Evolutionary conservation across 129 eudicot genomes (phyloP), one percentile per base, ranked within the genome.

Genomic region (Mikania micrantha): DNA sequence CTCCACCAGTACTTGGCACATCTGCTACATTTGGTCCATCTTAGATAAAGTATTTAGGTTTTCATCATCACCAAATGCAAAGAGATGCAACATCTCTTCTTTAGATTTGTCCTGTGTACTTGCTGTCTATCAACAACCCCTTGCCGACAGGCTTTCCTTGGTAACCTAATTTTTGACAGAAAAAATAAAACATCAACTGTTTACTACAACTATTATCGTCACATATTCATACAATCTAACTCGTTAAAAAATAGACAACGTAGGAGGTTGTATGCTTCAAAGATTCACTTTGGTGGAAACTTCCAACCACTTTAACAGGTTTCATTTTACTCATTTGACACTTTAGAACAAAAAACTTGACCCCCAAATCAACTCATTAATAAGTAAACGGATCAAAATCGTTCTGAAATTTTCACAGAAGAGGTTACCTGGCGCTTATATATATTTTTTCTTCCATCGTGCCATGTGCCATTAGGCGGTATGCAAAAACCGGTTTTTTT

Each of bases 71-170:
- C 88, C 88, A 52, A 93, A 89, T 35, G 85, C 90, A 80, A 93
- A 93, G 28, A 93, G 85, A 85, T 93, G 95, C 63, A 84, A 64
- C 85, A 93, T 89, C 78, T 93, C 99, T 81, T 93, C 99, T 83
- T 88, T 93, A 42, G 99, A 93, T 79, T 93, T 42, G 96, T 88
- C 75, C 99, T 81, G 64, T 88, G 92, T 22, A 93, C 92, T 82
- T 93, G 99, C 28, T 93, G 99, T 81, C 90, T 77, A 77, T 93
- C 99, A 66, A 93, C 99, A 10, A 93, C 99, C 77, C n/a, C 99
- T 86, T 63, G 99, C 99, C 29, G 99, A 84, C 50, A 93, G 95
- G 49, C 99, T 90, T 73, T 93, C 99, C 63, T 91, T 91, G 12
- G 97, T 91, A 39, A 91, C 97, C 97, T 91, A n/a, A n/a, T n/a